These are phyloP conservation scores for Quercus phellos DNA, from an alignment of 331 rosid species.

Conservation along the genomic window DNA sequence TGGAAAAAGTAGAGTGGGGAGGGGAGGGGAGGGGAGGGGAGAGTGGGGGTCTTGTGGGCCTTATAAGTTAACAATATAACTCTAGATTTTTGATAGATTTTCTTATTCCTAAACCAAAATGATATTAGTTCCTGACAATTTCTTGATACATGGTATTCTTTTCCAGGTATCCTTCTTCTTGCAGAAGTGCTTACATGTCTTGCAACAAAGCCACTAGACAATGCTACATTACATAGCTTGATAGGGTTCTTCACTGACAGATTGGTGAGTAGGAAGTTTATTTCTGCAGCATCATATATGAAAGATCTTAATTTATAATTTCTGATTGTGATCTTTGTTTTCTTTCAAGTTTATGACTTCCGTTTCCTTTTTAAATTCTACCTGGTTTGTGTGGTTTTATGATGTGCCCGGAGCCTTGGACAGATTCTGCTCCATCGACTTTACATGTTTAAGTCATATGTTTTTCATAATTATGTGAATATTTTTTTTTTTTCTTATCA, in stretches of 20 bases:
- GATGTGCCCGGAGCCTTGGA: background rate
- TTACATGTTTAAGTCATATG: background rate
- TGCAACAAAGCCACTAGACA: slow-evolving; percentile 56
- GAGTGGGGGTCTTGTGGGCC: background rate
- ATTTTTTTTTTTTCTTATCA: background rate
- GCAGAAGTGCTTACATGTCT: slow-evolving; percentile 65
- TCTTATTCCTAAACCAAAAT: background rate
- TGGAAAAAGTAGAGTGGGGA: too few species aligned
- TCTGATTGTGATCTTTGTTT: background rate
- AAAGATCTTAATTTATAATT: slow-evolving; percentile 1
- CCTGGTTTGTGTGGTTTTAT: background rate
- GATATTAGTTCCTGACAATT: slow-evolving; percentile 10
- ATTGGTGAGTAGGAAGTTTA: slow-evolving; percentile 63
- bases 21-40: background rate
- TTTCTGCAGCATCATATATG: slow-evolving; percentile 1
- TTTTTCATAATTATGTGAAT: background rate
- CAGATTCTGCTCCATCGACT: background rate
- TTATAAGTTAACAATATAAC: background rate
- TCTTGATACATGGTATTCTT: slow-evolving; percentile 10
- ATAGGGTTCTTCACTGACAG: slow-evolving; percentile 75
- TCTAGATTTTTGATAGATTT: background rate
- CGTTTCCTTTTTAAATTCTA: background rate
- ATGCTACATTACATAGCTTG: slow-evolving; percentile 64
- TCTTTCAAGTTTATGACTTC: slow-evolving; percentile 9
- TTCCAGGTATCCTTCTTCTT: slow-evolving; percentile 81